phyloP scores from a whole-genome alignment of 768 basidiomycete species.

The Phaeolepiota aurea region DNA sequence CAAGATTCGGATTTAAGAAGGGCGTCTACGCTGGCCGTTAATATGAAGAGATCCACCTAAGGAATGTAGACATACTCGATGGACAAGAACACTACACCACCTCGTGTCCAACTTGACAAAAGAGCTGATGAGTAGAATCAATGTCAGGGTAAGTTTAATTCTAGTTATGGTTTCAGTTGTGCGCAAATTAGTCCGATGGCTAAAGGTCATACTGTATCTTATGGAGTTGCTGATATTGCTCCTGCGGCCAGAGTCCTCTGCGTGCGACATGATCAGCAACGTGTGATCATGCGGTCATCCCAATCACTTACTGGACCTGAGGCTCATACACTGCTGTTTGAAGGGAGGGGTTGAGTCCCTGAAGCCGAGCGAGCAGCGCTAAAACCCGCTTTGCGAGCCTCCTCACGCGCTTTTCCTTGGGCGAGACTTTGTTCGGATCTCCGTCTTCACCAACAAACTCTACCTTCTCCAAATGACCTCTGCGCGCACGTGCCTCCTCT shows the following conservation, averaged over 20 bases:
- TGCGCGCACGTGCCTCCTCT: constrained; percentile 27
- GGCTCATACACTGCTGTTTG: constrained; percentile 32
- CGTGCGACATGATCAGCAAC: background rate
- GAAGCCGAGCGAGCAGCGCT: constrained; percentile 24
- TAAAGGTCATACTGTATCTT: constrained; percentile 19
- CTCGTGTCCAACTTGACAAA: constrained; percentile 30
- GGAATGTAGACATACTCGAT: constrained; percentile 20
- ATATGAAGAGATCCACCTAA: background rate
- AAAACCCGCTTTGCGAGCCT: constrained; percentile 25
- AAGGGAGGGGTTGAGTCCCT: constrained; percentile 26
- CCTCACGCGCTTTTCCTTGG: constrained; percentile 29
- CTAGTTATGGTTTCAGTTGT: constrained; percentile 8
- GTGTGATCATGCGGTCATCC: background rate
- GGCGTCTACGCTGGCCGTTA: constrained; percentile 22
- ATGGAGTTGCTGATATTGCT: constrained; percentile 24
- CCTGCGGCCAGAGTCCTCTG: constrained; percentile 33
- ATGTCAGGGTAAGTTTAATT: constrained; percentile 20
- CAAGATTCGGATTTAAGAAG: constrained; percentile 36
- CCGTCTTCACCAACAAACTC: constrained; percentile 11
- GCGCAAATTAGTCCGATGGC: background rate
- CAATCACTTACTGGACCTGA: constrained; percentile 25
- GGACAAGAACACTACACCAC: constrained; percentile 36
- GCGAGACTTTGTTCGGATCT: constrained; percentile 17
- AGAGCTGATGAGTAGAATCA: constrained; percentile 27
- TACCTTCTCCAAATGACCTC: constrained; percentile 20